Evolutionary conservation across 495 filamentous ascomycete genomes (phyloP).

Genomic region (Penicillium ucsense): DNA sequence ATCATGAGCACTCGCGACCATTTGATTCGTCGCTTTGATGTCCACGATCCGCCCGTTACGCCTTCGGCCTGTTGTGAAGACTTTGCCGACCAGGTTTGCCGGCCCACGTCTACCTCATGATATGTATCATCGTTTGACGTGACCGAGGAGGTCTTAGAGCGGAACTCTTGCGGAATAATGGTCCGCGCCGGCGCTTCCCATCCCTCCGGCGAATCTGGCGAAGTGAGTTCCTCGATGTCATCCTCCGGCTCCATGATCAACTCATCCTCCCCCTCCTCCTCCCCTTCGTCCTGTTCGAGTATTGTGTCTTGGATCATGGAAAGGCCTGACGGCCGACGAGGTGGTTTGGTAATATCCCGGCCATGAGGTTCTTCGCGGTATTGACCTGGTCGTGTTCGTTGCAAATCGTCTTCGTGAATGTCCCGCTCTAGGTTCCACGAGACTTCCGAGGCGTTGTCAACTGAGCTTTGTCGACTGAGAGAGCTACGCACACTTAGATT

Average conservation of each 20-base stretch:
- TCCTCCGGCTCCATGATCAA: slow-evolving; percentile 1
- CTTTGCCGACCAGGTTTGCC: neutral
- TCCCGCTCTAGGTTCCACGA: slow-evolving; percentile 37
- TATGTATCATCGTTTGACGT: neutral
- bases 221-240: neutral
- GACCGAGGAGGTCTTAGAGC: neutral
- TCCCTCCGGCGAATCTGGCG: neutral
- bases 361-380: slow-evolving; percentile 18
- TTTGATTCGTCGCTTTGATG: neutral
- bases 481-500: slow-evolving; percentile 10
- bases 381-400: slow-evolving; percentile 23
- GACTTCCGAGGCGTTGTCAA: slow-evolving; percentile 28
- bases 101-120: neutral
- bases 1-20: neutral
- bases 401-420: slow-evolving; percentile 30
- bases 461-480: slow-evolving; percentile 15
- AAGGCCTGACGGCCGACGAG: slow-evolving; percentile 32
- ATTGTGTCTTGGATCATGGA: slow-evolving; percentile 22
- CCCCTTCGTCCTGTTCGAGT: slow-evolving; percentile 16
- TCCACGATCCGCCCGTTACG: neutral
- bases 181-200: slow-evolving; percentile 19
- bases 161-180: slow-evolving; percentile 14
- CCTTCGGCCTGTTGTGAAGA: neutral
- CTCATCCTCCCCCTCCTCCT: slow-evolving; percentile 6
- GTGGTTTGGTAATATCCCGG: slow-evolving; percentile 30